These are phyloP conservation scores for Penicillium aurantiogriseum DNA, from an alignment of 2,329 filamentous ascomycete genomes.

Conservation along the genomic window DNA sequence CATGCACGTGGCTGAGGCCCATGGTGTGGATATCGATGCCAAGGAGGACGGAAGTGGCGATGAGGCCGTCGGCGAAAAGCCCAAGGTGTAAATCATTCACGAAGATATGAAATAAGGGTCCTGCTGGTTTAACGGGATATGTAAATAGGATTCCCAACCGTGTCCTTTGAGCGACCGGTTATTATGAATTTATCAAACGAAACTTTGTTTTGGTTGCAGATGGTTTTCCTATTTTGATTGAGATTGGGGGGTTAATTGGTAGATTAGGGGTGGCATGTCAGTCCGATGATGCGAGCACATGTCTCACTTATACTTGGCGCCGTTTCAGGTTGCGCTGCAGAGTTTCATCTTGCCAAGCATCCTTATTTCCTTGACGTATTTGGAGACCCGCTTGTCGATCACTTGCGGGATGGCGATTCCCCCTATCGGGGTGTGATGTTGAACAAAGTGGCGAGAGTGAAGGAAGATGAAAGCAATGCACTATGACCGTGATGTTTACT, in stretches of 20 bases:
- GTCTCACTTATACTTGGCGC: not conserved
- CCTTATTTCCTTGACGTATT: not conserved
- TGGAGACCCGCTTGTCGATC: not conserved
- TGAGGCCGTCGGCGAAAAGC: not conserved
- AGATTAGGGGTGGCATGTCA: not conserved
- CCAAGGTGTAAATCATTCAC: not conserved
- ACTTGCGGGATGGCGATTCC: not conserved
- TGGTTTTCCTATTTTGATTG: not conserved
- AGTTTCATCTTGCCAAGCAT: not conserved
- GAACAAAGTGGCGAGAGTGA: not conserved
- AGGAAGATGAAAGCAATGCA: not conserved
- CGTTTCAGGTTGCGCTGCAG: slow-evolving; percentile 4
- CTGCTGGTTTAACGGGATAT: not conserved
- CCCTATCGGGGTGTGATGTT: not conserved
- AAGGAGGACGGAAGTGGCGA: not conserved
- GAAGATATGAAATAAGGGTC: not conserved
- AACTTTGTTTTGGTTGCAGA: not conserved
- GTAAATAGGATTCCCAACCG: not conserved
- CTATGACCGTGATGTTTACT: not conserved
- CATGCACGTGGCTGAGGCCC: not conserved
- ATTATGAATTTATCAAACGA: not conserved
- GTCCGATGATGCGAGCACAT: not conserved
- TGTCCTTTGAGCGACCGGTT: not conserved
- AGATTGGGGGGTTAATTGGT: not conserved
- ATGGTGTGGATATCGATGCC: not conserved